Percentiles rank a stretch among this genome's conserved stretches.
Evolutionary conservation across 2,329 filamentous ascomycete species (phyloP).

Genomic region (Stagonosporopsis rhizophila): DNA sequence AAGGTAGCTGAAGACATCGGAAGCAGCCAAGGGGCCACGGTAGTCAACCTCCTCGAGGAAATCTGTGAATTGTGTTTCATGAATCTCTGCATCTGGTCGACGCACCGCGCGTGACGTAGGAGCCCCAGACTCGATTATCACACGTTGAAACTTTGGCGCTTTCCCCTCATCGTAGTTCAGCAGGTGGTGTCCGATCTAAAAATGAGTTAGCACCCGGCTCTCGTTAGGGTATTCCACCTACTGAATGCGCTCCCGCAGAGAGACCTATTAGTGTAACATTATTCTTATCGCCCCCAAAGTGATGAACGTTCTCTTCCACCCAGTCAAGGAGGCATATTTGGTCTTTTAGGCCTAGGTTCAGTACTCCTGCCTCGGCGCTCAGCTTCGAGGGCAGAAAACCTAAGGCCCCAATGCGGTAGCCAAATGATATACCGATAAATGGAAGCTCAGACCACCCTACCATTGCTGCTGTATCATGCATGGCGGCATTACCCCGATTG

Average conservation of each 20-base stretch:
- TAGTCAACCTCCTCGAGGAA: constrained; percentile 51
- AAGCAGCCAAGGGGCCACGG: constrained; percentile 15
- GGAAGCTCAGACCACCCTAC: constrained; percentile 60
- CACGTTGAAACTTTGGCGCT: constrained; percentile 55
- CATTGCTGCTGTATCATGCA: constrained; percentile 68
- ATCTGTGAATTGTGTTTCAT: constrained; percentile 55
- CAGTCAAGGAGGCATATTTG: constrained; percentile 50
- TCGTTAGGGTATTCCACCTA: neutral
- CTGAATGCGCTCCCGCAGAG: constrained; percentile 30
- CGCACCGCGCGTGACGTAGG: constrained; percentile 57
- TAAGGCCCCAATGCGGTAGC: constrained; percentile 27
- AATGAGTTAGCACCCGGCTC: neutral
- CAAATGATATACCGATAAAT: constrained; percentile 59
- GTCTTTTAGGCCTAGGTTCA: constrained; percentile 31
- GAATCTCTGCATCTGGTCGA: constrained; percentile 49
- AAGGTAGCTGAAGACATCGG: constrained; percentile 28
- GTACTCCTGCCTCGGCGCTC: constrained; percentile 40
- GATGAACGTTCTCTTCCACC: constrained; percentile 50
- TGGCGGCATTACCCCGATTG: constrained; percentile 48
- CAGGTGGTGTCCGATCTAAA: constrained; percentile 70
- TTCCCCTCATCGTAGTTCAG: constrained; percentile 53
- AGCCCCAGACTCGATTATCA: constrained; percentile 56
- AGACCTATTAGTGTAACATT: constrained; percentile 30
- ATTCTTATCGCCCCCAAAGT: constrained; percentile 37
- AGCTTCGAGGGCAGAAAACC: constrained; percentile 18